These are phyloP conservation scores for Pistacia integerrima DNA, from an alignment of 345 rosid genomes.

Conservation along the genomic window DNA sequence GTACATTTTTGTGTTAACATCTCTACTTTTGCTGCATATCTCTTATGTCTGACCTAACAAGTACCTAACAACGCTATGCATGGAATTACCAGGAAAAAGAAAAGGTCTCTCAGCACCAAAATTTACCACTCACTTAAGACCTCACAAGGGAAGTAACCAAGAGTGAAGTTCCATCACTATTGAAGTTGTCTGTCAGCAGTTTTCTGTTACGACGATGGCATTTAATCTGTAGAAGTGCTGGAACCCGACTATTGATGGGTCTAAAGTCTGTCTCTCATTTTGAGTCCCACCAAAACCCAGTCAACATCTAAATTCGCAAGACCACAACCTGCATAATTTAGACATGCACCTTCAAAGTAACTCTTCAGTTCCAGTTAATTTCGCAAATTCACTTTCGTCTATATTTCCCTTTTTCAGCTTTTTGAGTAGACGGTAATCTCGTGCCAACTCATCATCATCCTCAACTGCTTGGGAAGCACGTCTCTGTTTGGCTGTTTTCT, in stretches of 20 bases:
- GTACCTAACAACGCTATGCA: too few relatives aligned
- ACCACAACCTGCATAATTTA: background rate
- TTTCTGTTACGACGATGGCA: background rate
- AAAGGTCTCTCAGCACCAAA: background rate
- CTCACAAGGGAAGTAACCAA: background rate
- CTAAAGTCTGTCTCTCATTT: background rate
- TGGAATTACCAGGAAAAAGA: background rate
- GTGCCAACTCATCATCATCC: slow-evolving; percentile 73
- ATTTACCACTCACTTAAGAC: background rate
- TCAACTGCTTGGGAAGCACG: slow-evolving; percentile 72
- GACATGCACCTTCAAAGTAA: slow-evolving; percentile 35
- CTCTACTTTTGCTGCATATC: background rate
- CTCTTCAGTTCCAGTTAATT: slow-evolving; percentile 73
- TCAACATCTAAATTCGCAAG: background rate
- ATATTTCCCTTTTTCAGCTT: slow-evolving; percentile 72
- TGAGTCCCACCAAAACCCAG: background rate
- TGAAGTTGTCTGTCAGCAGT: background rate
- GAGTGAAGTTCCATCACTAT: background rate
- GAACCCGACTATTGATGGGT: background rate
- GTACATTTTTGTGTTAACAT: background rate
- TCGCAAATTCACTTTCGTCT: slow-evolving; percentile 69
- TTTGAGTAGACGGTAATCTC: slow-evolving; percentile 61
- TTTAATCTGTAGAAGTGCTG: background rate
- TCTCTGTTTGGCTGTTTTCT: slow-evolving; percentile 84
- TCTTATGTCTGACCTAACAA: background rate